phyloP scores from a whole-genome alignment of 306 rosid species.

The Cotoneaster glaucophyllus region DNA sequence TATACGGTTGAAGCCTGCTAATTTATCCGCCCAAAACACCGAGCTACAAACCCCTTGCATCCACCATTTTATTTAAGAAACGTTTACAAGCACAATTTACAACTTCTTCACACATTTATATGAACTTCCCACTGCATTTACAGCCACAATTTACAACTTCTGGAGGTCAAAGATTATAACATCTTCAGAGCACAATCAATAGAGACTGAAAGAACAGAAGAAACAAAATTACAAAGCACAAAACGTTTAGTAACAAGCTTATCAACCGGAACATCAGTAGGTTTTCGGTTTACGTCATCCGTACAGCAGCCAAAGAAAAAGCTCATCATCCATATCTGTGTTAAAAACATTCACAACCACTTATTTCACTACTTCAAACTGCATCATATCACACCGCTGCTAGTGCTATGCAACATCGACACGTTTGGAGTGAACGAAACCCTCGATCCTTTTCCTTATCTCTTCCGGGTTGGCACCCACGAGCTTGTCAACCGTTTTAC shows the following conservation, averaged over 20 bases:
- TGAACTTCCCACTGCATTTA: neutral
- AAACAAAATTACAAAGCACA: neutral
- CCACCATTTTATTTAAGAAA: too few relatives aligned
- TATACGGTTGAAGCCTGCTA: too few relatives aligned
- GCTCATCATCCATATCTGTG: constrained; percentile 1
- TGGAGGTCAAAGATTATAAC: neutral
- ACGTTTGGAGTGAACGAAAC: constrained; percentile 39
- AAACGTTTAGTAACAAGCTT: neutral
- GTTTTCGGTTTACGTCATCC: neutral
- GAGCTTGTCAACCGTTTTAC: constrained; percentile 45
- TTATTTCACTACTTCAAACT: constrained; percentile 18
- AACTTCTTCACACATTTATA: neutral
- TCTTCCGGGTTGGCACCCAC: constrained; percentile 97
- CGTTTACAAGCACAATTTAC: too few relatives aligned
- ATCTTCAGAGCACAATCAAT: neutral
- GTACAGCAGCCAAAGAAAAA: neutral
- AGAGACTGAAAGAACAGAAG: neutral
- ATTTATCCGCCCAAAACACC: too few relatives aligned
- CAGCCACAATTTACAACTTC: neutral
- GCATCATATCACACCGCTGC: neutral
- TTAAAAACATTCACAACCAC: constrained; percentile 18
- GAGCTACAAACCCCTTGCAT: too few relatives aligned
- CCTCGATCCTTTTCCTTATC: constrained; percentile 72
- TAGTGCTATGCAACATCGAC: constrained; percentile 34
- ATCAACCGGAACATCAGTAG: neutral